These are phyloP conservation scores for Pseudoscleropodium purum DNA, from an alignment of 225 moss, liverwort and hornwort genomes.

Conservation along the genomic window DNA sequence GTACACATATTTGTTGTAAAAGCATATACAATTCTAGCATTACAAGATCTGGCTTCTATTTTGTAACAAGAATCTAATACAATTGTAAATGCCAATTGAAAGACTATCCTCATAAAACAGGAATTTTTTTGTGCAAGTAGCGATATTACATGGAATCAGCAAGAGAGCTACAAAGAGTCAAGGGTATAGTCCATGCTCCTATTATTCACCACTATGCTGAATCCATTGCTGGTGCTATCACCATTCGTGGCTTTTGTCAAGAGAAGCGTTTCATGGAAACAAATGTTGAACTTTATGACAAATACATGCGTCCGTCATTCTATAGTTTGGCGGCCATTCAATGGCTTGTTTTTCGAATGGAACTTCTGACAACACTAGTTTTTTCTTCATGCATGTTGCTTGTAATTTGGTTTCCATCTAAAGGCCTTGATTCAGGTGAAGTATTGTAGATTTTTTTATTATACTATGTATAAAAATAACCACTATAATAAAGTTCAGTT, in stretches of 20 bases:
- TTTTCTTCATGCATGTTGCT: conserved; percentile 43
- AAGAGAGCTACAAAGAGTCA: conserved; percentile 49
- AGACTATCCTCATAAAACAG: conserved; percentile 13
- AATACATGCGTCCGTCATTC: conserved; percentile 51
- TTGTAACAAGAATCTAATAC: background rate
- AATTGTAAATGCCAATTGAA: background rate
- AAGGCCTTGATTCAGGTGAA: conserved; percentile 46
- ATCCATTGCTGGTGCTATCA: conserved; percentile 52
- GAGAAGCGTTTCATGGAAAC: conserved; percentile 33
- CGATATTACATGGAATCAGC: conserved; percentile 61
- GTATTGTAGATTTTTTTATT: background rate
- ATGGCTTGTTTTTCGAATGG: conserved; percentile 65
- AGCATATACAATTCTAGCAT: background rate
- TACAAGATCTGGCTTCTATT: background rate
- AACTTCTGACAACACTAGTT: conserved; percentile 48
- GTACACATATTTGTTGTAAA: background rate
- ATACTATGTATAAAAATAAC: background rate
- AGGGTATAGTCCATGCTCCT: conserved; percentile 48
- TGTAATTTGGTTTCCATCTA: conserved; percentile 44
- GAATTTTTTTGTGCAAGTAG: conserved; percentile 41
- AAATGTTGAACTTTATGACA: conserved; percentile 44
- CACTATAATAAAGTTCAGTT: background rate
- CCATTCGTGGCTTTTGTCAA: conserved; percentile 51
- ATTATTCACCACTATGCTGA: conserved; percentile 57
- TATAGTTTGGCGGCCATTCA: conserved; percentile 50